Conservation (phyloP, 2,329 filamentous ascomycete genomes). For the Hirsutella minnesotensis region DNA sequence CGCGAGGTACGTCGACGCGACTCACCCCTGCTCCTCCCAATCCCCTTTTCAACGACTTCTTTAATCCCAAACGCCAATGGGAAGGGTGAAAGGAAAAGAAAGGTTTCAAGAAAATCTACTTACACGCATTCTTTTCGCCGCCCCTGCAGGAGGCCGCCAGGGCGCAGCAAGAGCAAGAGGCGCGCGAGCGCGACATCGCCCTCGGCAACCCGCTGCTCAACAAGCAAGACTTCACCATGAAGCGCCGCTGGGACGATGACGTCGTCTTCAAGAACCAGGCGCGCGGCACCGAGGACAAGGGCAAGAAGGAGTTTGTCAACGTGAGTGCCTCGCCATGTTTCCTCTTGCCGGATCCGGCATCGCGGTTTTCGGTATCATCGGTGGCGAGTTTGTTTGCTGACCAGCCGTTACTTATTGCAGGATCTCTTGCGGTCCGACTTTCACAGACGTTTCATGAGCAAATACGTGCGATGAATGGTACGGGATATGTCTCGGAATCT, state of each 20-base stretch:
- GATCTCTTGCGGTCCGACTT: slow-evolving; percentile 90
- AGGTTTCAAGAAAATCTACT: background rate
- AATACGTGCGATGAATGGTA: slow-evolving; percentile 39
- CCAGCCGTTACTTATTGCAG: slow-evolving; percentile 23
- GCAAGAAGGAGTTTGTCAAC: slow-evolving; percentile 94
- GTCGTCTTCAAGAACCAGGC: slow-evolving; percentile 99
- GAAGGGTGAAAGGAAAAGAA: background rate
- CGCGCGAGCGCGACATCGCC: slow-evolving; percentile 79
- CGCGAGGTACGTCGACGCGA: slow-evolving; percentile 17
- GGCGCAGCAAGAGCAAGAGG: slow-evolving; percentile 69
- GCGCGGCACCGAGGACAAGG: slow-evolving; percentile 82
- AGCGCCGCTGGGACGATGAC: slow-evolving; percentile 93
- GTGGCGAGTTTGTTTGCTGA: slow-evolving; percentile 1
- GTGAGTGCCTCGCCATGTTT: slow-evolving; percentile 35
- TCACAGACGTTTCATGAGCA: slow-evolving; percentile 90
- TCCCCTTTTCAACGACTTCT: background rate
- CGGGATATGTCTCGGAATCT: background rate
- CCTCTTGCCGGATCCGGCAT: too few species aligned
- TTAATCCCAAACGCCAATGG: background rate
- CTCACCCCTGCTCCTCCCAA: background rate
- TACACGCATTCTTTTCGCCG: too few species aligned
- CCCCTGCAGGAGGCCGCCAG: slow-evolving; percentile 59
- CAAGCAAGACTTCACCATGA: slow-evolving; percentile 77
- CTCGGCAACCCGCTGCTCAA: slow-evolving; percentile 88
- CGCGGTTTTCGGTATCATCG: background rate